Evolutionary conservation across 2,329 filamentous ascomycete genomes (phyloP).

Genomic region (Calonectria leucothoes): DNA sequence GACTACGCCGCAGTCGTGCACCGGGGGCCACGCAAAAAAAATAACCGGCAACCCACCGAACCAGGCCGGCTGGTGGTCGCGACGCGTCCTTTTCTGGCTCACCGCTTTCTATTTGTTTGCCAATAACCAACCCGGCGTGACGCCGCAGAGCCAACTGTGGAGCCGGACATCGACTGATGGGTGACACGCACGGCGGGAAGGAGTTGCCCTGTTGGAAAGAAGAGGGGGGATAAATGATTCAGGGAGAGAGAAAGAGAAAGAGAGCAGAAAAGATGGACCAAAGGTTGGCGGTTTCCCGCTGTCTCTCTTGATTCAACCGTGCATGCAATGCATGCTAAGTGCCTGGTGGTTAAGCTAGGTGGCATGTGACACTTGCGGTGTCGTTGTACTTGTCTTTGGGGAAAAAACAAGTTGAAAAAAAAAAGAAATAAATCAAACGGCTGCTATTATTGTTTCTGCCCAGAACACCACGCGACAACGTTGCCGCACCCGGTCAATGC

Average conservation of each 20-base stretch:
- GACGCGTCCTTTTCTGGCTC: neutral
- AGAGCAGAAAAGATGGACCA: neutral
- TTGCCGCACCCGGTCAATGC: neutral
- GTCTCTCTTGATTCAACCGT: neutral
- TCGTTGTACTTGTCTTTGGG: neutral
- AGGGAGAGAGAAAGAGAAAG: neutral
- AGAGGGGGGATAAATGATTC: neutral
- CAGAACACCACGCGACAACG: constrained; percentile 20
- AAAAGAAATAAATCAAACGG: neutral
- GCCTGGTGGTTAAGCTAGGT: too few relatives aligned
- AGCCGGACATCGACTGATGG: constrained; percentile 12
- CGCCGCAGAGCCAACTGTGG: constrained; percentile 2
- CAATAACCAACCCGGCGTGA: neutral
- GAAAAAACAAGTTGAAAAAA: neutral
- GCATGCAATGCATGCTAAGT: too few relatives aligned
- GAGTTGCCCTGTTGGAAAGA: neutral
- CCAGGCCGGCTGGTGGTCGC: neutral
- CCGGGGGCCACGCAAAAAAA: neutral
- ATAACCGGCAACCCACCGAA: neutral
- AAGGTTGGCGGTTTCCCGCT: neutral
- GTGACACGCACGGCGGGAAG: neutral
- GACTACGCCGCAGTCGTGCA: constrained; percentile 10
- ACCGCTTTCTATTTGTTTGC: constrained; percentile 18
- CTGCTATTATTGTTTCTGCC: neutral
- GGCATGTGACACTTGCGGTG: neutral